Evolutionary conservation across 768 basidiomycete genomes (phyloP), one percentile per base, ranked within the genome.

Genomic region (Rhodotorula paludigena): DNA sequence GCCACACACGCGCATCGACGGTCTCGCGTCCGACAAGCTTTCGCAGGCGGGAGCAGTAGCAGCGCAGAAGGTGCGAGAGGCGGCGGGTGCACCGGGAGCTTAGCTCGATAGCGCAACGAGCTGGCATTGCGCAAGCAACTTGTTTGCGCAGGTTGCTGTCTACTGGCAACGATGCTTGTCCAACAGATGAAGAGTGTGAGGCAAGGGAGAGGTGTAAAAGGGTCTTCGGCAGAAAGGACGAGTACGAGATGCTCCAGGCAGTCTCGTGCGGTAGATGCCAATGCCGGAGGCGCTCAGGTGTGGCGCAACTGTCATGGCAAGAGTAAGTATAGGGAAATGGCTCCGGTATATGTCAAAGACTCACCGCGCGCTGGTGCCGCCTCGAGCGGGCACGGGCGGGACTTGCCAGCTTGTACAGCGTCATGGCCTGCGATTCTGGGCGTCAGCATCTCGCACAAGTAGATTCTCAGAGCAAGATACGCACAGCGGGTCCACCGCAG

Each of bases 401-500:
- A 14, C 41, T 21, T 2, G 45, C 32, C 11, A 56, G 36, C 33
- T 45, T 45, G 45, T 63, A 63, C 16, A 49, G 33, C 15, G 62
- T 47, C 28, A 56, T 25, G n/a, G 62, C 62, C 62, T 63, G 54
- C n/a, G n/a, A n/a, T n/a, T n/a, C n/a, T n/a, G n/a, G n/a, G n/a
- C n/a, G n/a, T n/a, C n/a, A n/a, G n/a, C n/a, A n/a, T n/a, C n/a
- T n/a, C n/a, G n/a, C 42, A 25, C 30, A 18, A 8, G 7, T 2
- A 15, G 51, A 30, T 3, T 21, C 41, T 44, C 54, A 33, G 32
- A 35, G 21, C 30, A 36, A 25, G n/a, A 11, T 8, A 63, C 54
- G 35, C 32, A 48, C 62, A 20, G 23, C 47, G 7, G 45, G 23
- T 11, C 62, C 62, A 21, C 62, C 62, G 33, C 62, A 63, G 8